Base-by-base conservation (phyloP, 2,329 filamentous ascomycete genomes). In the Helotiales sp. region DNA sequence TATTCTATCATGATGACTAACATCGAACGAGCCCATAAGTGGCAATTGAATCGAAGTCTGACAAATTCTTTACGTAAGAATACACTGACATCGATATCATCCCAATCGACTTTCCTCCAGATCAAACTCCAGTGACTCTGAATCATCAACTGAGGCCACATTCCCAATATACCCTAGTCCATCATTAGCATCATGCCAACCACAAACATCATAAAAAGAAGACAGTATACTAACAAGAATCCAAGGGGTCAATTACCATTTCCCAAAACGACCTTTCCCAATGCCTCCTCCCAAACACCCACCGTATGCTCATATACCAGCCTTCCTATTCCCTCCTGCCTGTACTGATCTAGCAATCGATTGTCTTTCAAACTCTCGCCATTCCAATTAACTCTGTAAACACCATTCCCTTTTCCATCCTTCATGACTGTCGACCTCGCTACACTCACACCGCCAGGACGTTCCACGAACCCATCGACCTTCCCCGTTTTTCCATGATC, bases 281-380 rank as follows among this genome's bases (percentile, higher is more conserved):
- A 44, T 2, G 53, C 53, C 31, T 46, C 51, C 44, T 63, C 61
- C 25, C 52, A 66, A 33, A 65, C 63, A 1, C 42, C 58, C 52
- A 66, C 22, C 10, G 69, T 70, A 61, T 75, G 71, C 42, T 70
- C 63, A 68, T 67, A 73, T 17, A 75, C 65, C 57, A 69, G 67
- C 31, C 62, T 36, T 8, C 57, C 65, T 36, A 72, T 67, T 4
- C 61, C 67, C n/a, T 64, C 55, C n/a, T 62, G 60, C 22, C 71
- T 66, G 50, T 70, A 67, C 24, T 63, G 65, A 29, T 62, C 63
- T 53, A 75, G 53, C 7, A 71, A 17, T 24, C 63, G 65, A 59
- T 3, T 69, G 63, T 44, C 49, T 54, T 38, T 57, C 54, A 15
- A 58, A 4, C 51, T 33, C 49, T 66, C 50, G n/a, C 62, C 55